Conservation (phyloP, 176 grass and related monocot genomes). For the Avena insularis region DNA sequence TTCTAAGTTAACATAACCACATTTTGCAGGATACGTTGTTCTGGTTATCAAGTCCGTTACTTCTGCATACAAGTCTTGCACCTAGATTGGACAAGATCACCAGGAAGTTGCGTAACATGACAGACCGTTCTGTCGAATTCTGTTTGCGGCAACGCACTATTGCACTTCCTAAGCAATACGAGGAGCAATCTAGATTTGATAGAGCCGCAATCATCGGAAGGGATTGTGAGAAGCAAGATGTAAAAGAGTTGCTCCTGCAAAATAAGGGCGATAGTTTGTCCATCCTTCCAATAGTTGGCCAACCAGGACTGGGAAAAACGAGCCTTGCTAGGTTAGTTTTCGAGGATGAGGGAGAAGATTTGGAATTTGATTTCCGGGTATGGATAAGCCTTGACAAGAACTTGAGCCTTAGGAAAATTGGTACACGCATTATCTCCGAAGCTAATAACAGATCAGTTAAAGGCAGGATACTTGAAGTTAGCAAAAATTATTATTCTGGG, state of each 20-base stretch:
- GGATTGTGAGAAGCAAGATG: neutral
- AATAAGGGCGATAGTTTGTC: conserved; percentile 24
- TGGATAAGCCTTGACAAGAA: neutral
- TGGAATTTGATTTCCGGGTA: conserved; percentile 31
- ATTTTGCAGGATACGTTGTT: conserved; percentile 20
- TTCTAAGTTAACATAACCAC: neutral
- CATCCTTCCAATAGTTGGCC: conserved; percentile 40
- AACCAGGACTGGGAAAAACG: conserved; percentile 35
- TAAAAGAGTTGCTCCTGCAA: conserved; percentile 1
- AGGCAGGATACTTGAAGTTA: neutral
- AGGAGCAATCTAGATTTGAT: neutral
- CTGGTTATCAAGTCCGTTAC: neutral
- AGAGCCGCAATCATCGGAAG: conserved; percentile 7
- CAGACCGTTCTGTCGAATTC: neutral
- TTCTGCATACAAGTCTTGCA: conserved; percentile 4
- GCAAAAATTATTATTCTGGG: neutral
- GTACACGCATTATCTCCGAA: neutral
- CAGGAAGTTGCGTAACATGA: neutral
- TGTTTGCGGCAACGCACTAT: neutral
- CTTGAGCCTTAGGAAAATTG: neutral
- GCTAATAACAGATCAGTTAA: conserved; percentile 19
- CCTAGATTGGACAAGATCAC: neutral
- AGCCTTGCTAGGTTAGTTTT: conserved; percentile 41
- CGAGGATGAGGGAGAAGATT: conserved; percentile 34
- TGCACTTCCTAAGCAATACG: neutral